Percentiles rank a stretch among this genome's conserved stretches.
Evolutionary conservation across 805 yeast genomes (phyloP).

Genomic region (Saccharomycopsis vini): DNA sequence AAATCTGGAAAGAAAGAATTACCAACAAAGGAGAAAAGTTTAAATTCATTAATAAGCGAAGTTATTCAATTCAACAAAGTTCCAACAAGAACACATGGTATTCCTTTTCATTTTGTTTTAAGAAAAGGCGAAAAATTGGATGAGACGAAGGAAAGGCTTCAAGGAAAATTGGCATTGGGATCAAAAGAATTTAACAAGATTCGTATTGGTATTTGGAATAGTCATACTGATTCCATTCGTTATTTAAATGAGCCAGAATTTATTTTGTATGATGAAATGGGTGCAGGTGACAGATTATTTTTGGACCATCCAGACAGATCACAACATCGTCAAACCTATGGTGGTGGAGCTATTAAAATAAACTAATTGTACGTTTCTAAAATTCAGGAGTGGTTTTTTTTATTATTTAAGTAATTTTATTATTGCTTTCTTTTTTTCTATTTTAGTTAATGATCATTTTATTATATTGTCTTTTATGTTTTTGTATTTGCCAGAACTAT

Average conservation of each 20-base stretch:
- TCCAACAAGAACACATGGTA: conserved; percentile 60
- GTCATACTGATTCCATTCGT: conserved; percentile 21
- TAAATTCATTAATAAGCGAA: conserved; percentile 35
- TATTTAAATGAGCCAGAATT: conserved; percentile 40
- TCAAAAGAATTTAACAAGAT: conserved; percentile 74
- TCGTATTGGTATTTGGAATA: conserved; percentile 45
- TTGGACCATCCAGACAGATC: conserved; percentile 84
- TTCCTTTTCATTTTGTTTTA: conserved; percentile 73
- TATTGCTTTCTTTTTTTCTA: not conserved
- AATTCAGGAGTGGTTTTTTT: not conserved
- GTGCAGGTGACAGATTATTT: conserved; percentile 49
- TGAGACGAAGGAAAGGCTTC: conserved; percentile 59
- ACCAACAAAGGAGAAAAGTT: not conserved
- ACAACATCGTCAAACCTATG: conserved; percentile 39
- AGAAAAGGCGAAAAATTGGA: conserved; percentile 56
- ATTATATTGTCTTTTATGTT: too few species aligned
- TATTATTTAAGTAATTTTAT: not conserved
- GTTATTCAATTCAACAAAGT: conserved; percentile 75
- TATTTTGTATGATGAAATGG: conserved; percentile 46
- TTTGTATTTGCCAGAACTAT: too few species aligned
- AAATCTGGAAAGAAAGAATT: not conserved
- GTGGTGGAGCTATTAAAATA: conserved; percentile 49
- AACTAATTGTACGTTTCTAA: conserved; percentile 21
- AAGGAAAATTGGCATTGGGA: conserved; percentile 63
- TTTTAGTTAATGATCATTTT: too few species aligned